Conservation (phyloP, 1,139 yeast genomes). For the Protomyces macrosporus region DNA sequence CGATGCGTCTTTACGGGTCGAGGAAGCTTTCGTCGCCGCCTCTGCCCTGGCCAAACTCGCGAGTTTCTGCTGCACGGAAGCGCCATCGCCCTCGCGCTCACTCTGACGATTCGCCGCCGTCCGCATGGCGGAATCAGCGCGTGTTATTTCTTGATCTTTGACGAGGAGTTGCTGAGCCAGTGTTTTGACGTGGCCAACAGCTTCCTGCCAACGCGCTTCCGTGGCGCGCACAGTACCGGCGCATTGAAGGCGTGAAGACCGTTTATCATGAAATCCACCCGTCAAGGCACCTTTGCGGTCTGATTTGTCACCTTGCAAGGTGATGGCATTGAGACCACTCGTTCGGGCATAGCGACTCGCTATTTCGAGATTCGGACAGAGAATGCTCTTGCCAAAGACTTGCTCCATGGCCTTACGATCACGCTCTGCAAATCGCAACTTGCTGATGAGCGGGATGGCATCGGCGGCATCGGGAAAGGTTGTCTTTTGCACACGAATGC, state of each 20-base stretch:
- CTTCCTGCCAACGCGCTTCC: conserved; percentile 42
- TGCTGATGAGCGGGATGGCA: conserved; percentile 65
- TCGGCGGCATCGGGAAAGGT: conserved; percentile 53
- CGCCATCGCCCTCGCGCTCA: conserved; percentile 43
- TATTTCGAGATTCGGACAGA: conserved; percentile 61
- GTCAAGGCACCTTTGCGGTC: conserved; percentile 77
- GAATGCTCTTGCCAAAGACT: conserved; percentile 74
- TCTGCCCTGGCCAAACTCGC: conserved; percentile 44
- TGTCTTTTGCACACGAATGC: conserved; percentile 45
- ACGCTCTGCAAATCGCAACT: conserved; percentile 55
- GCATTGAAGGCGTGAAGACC: conserved; percentile 65
- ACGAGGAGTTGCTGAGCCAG: conserved; percentile 42
- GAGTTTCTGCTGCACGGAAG: conserved; percentile 45
- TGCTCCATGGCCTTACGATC: conserved; percentile 65
- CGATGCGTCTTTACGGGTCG: conserved; percentile 21
- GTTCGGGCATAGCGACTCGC: conserved; percentile 66
- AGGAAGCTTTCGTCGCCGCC: conserved; percentile 35
- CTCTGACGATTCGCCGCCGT: conserved; percentile 45
- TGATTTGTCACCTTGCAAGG: conserved; percentile 86
- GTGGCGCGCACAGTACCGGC: conserved; percentile 49
- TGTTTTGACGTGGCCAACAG: conserved; percentile 41
- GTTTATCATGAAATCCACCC: conserved; percentile 80
- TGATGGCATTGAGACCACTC: conserved; percentile 67
- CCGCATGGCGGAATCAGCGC: conserved; percentile 48
- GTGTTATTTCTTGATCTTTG: conserved; percentile 47